Evolutionary conservation across 2,329 filamentous ascomycete genomes (phyloP), one percentile per base, ranked within the genome.

Genomic region (Colletotrichum abscissum): DNA sequence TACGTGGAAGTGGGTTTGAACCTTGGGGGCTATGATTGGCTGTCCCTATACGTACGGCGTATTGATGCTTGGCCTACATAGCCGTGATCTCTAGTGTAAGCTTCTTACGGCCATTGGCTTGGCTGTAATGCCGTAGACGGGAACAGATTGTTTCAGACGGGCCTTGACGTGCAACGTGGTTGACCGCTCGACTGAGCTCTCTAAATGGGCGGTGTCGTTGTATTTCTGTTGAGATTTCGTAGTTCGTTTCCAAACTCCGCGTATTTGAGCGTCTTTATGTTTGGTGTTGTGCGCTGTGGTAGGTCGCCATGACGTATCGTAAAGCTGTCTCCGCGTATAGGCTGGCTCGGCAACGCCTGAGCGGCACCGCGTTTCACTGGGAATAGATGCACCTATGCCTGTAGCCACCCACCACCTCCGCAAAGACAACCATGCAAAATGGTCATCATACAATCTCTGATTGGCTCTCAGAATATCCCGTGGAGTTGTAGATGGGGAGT

Each of bases 251-350:
- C 46, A 9, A 7, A 56, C 42, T 64, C 54, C 38, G 54, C 65
- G 65, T 72, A 72, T 63, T 30, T 24, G 33, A 19, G 19, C 30
- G 38, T 38, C 4, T 30, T 16, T 66, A 52, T 28, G 42, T 7
- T 33, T 30, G 42, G 65, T 62, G 52, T 69, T 6, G 54, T 59
- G 54, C 54, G 12, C 22, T 33, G n/a, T 4, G 2, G 12, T 28
- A 38, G n/a, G 38, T 28, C 60, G 60, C 28, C 28, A 58, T 72
- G 69, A 69, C 38, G 65, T 72, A 33, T 19, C 38, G 49, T 58
- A 24, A 33, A 57, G 19, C 16, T 42, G 35, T 58, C 63, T 69
- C 38, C 65, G 69, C 69, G 52, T 72, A 69, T 59, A 69, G 42
- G 22, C 22, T 52, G 42, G 58, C 38, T 46, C 33, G 33, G 54